Evolutionary conservation across 208 protist genomes (phyloP).

Genomic region (Crithidia brevicula): DNA sequence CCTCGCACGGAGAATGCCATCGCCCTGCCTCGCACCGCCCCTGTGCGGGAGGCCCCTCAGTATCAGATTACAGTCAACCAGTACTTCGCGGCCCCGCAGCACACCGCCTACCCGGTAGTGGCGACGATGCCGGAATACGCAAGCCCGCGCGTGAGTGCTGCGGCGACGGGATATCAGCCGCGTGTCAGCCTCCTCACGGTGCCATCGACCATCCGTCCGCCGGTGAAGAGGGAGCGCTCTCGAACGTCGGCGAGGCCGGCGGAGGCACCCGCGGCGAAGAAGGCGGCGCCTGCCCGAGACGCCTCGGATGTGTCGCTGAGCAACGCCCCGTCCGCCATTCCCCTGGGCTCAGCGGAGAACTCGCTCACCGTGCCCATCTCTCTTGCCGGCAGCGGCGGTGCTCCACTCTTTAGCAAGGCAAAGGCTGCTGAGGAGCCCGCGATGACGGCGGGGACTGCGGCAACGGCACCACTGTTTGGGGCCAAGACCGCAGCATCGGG

Average conservation of each 20-base stretch:
- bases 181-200: constrained; percentile 16
- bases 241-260: background rate
- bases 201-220: constrained; percentile 11
- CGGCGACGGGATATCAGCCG: constrained; percentile 1
- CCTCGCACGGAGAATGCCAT: background rate
- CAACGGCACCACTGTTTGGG: constrained; percentile 17
- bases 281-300: background rate
- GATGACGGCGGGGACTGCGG: too few species aligned
- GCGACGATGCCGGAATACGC: background rate
- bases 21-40: background rate
- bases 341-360: constrained; percentile 22
- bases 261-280: background rate
- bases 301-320: constrained; percentile 7
- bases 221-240: background rate
- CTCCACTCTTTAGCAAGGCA: constrained; percentile 1
- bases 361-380: constrained; percentile 27
- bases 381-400: background rate
- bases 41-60: constrained; percentile 12
- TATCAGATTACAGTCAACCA: constrained; percentile 34
- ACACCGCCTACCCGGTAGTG: constrained; percentile 13
- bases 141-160: background rate
- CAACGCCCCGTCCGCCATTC: constrained; percentile 23
- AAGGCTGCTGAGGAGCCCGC: constrained; percentile 1
- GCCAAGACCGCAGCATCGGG: background rate
- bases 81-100: constrained; percentile 29